phyloP scores from a whole-genome alignment of 345 rosid genomes.

The Eucalyptus shirleyi region DNA sequence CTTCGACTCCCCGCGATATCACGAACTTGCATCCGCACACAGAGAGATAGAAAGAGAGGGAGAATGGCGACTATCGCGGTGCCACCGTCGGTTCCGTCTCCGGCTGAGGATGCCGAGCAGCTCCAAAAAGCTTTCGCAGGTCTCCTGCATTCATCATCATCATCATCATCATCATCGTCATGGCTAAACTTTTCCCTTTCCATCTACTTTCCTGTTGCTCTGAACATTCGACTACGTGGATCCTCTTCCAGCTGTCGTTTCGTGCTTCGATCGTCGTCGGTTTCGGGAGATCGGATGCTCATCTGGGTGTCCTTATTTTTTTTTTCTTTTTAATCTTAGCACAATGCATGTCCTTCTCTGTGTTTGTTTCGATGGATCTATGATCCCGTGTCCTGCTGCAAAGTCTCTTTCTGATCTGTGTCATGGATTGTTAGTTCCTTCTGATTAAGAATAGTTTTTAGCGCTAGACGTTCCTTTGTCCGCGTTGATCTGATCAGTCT shows the following conservation, averaged over 20 bases:
- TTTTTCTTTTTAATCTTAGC: neutral
- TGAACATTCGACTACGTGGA: neutral
- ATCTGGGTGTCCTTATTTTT: neutral
- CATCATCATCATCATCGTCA: neutral
- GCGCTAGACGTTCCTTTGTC: neutral
- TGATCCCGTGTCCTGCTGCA: neutral
- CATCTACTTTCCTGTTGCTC: neutral
- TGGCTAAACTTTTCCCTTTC: neutral
- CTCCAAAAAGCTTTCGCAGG: slow-evolving; percentile 81
- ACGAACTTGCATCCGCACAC: neutral
- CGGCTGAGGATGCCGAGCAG: slow-evolving; percentile 82
- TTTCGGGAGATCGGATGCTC: neutral
- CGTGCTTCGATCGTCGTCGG: neutral
- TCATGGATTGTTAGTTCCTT: neutral
- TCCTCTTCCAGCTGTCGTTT: neutral
- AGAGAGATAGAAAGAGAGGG: neutral
- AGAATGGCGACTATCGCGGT: slow-evolving; percentile 66
- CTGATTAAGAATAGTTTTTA: neutral
- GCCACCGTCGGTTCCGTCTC: slow-evolving; percentile 52
- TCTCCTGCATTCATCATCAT: slow-evolving; percentile 10
- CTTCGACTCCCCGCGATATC: neutral
- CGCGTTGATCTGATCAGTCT: neutral
- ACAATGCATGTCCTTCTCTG: neutral
- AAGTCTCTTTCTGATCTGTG: neutral
- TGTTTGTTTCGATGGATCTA: neutral